Conservation (phyloP, 441 rosid genomes). For the Erodium texanum region DNA sequence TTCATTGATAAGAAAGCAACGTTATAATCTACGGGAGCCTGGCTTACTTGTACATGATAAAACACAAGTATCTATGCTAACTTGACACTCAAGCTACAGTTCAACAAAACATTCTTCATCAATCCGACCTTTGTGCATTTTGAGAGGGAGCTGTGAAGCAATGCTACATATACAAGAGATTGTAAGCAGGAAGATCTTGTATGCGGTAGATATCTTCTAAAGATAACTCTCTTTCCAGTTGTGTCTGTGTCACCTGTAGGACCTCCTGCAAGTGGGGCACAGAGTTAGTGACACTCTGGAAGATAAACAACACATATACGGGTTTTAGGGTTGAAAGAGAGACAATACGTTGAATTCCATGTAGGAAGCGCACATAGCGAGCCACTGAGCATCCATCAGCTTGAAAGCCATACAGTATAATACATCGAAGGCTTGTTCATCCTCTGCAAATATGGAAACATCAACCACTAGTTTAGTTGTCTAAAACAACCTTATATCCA, state of each 20-base stretch:
- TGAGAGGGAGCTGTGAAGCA: background rate
- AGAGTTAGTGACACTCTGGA: background rate
- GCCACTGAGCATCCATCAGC: slow-evolving; percentile 99
- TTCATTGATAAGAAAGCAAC: too few relatives aligned
- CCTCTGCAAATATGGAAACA: slow-evolving; percentile 60
- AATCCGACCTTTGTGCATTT: background rate
- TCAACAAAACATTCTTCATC: background rate
- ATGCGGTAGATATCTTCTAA: slow-evolving; percentile 62
- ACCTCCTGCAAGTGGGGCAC: slow-evolving; percentile 51
- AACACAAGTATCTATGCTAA: background rate
- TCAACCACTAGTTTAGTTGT: slow-evolving; percentile 4
- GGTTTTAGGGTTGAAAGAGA: slow-evolving; percentile 11
- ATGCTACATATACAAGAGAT: slow-evolving; percentile 51
- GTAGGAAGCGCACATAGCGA: slow-evolving; percentile 95
- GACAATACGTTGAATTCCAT: slow-evolving; percentile 87
- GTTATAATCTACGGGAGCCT: background rate
- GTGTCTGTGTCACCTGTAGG: slow-evolving; percentile 58
- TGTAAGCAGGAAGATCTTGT: slow-evolving; percentile 77
- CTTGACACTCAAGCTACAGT: background rate
- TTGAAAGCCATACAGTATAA: slow-evolving; percentile 83
- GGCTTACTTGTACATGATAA: background rate
- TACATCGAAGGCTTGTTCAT: slow-evolving; percentile 79
- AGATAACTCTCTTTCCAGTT: slow-evolving; percentile 73
- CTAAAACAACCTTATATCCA: background rate
- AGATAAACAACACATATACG: background rate